Conservation (phyloP, 73 alveolate species). For the Stentor roeselii region DNA sequence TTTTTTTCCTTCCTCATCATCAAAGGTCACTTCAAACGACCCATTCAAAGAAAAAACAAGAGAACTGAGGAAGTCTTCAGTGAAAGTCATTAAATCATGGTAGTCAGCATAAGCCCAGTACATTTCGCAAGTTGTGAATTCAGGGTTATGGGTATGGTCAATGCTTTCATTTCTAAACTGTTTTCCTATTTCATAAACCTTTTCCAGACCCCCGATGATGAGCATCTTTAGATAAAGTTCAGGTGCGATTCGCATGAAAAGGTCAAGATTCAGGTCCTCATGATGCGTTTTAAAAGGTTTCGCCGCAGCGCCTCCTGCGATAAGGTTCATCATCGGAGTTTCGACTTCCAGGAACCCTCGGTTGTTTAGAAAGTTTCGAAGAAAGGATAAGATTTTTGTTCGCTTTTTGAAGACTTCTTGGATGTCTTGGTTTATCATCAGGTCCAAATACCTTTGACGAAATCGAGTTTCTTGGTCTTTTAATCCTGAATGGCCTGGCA, state of each 20-base stretch:
- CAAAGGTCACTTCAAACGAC: slow-evolving; percentile 66
- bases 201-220: slow-evolving; percentile 96
- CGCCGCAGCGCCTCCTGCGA: slow-evolving; percentile 99
- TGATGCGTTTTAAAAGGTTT: slow-evolving; percentile 95
- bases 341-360: slow-evolving; percentile 93
- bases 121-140: slow-evolving; percentile 96
- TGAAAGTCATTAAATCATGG: slow-evolving; percentile 87
- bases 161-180: slow-evolving; percentile 98
- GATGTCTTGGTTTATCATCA: slow-evolving; percentile 76
- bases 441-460: slow-evolving; percentile 95
- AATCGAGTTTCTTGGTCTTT: slow-evolving; percentile 89
- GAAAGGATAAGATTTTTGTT: slow-evolving; percentile 66
- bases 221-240: slow-evolving; percentile 94
- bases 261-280: slow-evolving; percentile 86
- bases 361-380: slow-evolving; percentile 78
- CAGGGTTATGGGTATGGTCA: slow-evolving; percentile 97
- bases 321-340: slow-evolving; percentile 98
- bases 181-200: slow-evolving; percentile 97
- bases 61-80: slow-evolving; percentile 88
- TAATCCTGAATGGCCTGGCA: slow-evolving; percentile 87
- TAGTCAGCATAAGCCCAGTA: slow-evolving; percentile 97
- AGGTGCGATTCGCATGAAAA: slow-evolving; percentile 96
- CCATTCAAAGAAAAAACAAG: slow-evolving; percentile 82
- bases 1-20: slow-evolving; percentile 56
- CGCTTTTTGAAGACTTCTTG: slow-evolving; percentile 82